Percentiles rank a stretch among this genome's conserved stretches.
Conservation (phyloP, 1,139 yeast species). For the Candida mesenterica region DNA sequence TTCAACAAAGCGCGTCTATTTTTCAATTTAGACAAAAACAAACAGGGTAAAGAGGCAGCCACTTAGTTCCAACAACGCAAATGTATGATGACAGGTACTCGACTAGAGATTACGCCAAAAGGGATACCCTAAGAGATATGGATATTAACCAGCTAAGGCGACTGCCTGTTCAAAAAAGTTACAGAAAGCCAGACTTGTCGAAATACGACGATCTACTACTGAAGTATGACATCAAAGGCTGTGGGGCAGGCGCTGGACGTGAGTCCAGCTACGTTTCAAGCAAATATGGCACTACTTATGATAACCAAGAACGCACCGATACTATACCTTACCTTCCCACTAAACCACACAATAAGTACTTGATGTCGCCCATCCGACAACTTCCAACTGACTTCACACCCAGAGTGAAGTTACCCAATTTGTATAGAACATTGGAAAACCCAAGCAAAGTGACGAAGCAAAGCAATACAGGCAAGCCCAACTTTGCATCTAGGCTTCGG, state of each 20-base stretch:
- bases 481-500: constrained; percentile 10
- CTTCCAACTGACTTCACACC: constrained; percentile 6
- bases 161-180: no score
- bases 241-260: not conserved
- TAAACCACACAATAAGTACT: constrained; percentile 6
- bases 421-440: constrained; percentile 5
- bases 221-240: constrained; percentile 3
- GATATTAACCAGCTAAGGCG: not conserved
- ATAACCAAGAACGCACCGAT: no score
- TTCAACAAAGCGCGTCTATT: no score
- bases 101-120: not conserved
- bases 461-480: constrained; percentile 1
- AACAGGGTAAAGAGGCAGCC: no score
- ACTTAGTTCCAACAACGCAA: no score
- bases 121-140: not conserved
- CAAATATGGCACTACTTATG: no score
- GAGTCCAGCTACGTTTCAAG: no score
- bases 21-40: no score
- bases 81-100: not conserved
- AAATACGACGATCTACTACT: constrained; percentile 3
- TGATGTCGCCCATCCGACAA: constrained; percentile 10
- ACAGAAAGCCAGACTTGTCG: not conserved
- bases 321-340: no score
- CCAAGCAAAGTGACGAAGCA: constrained; percentile 5
- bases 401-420: constrained; percentile 2